phyloP scores from a whole-genome alignment of 1,284 basidiomycete genomes.

The Cryptococcus sp. region DNA sequence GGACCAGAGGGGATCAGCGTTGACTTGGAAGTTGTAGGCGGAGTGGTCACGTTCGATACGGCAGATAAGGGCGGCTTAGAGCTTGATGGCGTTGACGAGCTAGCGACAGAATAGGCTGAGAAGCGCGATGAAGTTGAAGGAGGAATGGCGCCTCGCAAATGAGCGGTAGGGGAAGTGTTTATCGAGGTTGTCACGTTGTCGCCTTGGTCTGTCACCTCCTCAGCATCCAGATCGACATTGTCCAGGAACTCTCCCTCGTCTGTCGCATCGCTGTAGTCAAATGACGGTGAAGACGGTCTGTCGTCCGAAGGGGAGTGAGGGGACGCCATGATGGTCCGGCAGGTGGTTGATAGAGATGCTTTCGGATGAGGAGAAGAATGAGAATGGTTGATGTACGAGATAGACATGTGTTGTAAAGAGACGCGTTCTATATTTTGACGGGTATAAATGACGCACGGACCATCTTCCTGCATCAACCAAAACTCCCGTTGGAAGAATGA shows the following conservation, averaged over 20 bases:
- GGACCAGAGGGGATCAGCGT: neutral
- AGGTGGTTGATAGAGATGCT: neutral
- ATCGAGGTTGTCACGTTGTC: too few relatives aligned
- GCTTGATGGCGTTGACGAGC: neutral
- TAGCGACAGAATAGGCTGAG: neutral
- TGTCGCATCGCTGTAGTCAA: constrained; percentile 5
- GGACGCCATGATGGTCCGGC: neutral
- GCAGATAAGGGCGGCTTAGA: constrained; percentile 3
- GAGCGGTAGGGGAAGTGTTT: too few relatives aligned
- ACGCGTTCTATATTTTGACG: neutral
- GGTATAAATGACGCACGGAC: constrained; percentile 1
- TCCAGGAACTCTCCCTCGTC: constrained; percentile 10
- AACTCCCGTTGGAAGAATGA: neutral
- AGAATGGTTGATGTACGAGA: neutral
- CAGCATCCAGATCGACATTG: constrained; percentile 14
- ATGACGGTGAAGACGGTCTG: constrained; percentile 8
- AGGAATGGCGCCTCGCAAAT: too few relatives aligned
- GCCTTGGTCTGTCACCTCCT: too few relatives aligned
- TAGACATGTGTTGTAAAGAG: too few relatives aligned
- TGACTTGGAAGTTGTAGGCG: neutral
- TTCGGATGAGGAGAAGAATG: neutral
- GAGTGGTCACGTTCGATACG: constrained; percentile 3
- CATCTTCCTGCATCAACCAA: neutral
- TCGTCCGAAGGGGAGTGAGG: constrained; percentile 1
- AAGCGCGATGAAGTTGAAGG: too few relatives aligned